Evolutionary conservation across 306 rosid species (phyloP).

Genomic region (Alnus glutinosa): DNA sequence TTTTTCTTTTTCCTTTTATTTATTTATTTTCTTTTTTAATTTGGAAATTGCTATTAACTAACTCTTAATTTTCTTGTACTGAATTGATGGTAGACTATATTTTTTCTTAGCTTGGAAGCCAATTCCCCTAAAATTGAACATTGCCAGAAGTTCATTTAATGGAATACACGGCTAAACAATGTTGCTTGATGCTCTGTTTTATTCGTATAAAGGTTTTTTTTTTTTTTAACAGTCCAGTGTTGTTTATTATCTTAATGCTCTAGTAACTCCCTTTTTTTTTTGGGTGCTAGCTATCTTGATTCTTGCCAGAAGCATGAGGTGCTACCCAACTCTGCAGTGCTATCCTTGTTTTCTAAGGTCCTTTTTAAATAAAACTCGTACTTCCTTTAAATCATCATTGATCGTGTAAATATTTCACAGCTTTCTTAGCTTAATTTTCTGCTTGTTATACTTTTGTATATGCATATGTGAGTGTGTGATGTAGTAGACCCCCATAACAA

Average conservation of each 20-base stretch:
- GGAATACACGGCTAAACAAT: neutral
- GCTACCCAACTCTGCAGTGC: conserved; percentile 52
- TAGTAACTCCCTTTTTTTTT: conserved; percentile 2
- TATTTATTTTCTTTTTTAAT: no score
- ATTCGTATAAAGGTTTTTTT: neutral
- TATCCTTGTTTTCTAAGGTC: conserved; percentile 65
- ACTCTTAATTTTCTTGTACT: neutral
- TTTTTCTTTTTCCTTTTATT: neutral
- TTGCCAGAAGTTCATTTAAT: neutral
- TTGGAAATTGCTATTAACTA: neutral
- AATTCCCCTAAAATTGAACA: neutral
- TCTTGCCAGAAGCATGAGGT: conserved; percentile 68
- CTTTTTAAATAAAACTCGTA: neutral
- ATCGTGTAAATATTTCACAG: neutral
- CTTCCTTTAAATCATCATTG: neutral
- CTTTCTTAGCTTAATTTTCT: neutral
- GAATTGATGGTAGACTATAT: neutral
- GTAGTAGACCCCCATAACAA: no score
- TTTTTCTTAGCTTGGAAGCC: neutral
- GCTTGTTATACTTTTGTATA: neutral
- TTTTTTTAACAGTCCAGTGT: neutral
- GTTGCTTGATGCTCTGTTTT: neutral
- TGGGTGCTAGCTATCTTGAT: conserved; percentile 59
- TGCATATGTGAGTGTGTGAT: no score
- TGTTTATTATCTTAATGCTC: neutral